Percentiles rank a stretch among this genome's conserved stretches.
Conservation (phyloP, 345 rosid species). For the Corchorus olitorius region DNA sequence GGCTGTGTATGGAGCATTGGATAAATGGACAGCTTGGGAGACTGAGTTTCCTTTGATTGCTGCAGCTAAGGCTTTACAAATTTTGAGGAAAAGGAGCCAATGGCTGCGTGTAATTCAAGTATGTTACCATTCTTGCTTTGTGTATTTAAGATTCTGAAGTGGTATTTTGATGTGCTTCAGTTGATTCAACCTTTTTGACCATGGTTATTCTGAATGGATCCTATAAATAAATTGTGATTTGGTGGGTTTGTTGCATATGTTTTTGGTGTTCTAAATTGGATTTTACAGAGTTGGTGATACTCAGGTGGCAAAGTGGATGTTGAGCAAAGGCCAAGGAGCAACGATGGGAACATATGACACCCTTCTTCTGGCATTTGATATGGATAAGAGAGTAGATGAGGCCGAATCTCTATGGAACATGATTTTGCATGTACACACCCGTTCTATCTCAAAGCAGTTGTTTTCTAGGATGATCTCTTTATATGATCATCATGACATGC, state of each 20-base stretch:
- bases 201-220: not conserved
- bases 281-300: slow-evolving; percentile 23
- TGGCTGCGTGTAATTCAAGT: slow-evolving; percentile 92
- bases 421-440: slow-evolving; percentile 66
- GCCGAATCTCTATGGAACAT: slow-evolving; percentile 87
- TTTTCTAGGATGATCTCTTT: slow-evolving; percentile 85
- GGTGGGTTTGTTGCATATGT: not conserved
- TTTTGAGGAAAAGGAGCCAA: slow-evolving; percentile 62
- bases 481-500: slow-evolving; percentile 76
- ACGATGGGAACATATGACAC: slow-evolving; percentile 86
- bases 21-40: slow-evolving; percentile 93
- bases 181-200: not conserved
- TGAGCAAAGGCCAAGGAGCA: slow-evolving; percentile 93
- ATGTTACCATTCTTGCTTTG: slow-evolving; percentile 11
- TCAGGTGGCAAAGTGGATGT: slow-evolving; percentile 94
- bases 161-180: not conserved
- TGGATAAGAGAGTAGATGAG: slow-evolving; percentile 71
- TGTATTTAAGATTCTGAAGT: not conserved
- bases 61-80: slow-evolving; percentile 67
- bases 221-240: not conserved
- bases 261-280: not conserved
- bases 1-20: slow-evolving; percentile 74
- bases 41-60: slow-evolving; percentile 80
- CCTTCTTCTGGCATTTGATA: slow-evolving; percentile 81
- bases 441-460: slow-evolving; percentile 80